phyloP scores from a whole-genome alignment of 2,329 filamentous ascomycete species.

The Pseudogymnoascus sp. region DNA sequence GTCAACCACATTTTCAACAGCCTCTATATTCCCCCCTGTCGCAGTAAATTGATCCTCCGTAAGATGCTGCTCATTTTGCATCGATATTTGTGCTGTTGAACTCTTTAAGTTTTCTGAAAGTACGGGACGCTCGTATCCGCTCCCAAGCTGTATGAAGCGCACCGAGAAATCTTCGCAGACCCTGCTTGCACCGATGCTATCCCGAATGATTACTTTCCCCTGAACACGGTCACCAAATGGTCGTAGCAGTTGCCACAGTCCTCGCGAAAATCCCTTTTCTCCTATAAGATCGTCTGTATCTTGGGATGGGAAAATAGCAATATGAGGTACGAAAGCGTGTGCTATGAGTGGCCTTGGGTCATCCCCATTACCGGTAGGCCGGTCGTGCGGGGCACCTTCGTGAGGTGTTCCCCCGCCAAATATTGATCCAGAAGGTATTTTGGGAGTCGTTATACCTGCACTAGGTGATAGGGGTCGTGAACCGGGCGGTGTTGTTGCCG shows the following conservation, averaged over 20 bases:
- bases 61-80: slow-evolving; percentile 16
- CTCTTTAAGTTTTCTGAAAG: not conserved
- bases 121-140: slow-evolving; percentile 42
- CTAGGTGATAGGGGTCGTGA: slow-evolving; percentile 61
- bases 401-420: slow-evolving; percentile 37
- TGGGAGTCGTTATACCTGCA: slow-evolving; percentile 49
- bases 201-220: slow-evolving; percentile 81
- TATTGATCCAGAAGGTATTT: slow-evolving; percentile 48
- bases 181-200: slow-evolving; percentile 77
- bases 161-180: slow-evolving; percentile 85
- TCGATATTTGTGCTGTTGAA: not conserved
- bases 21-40: slow-evolving; percentile 45
- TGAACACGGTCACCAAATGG: slow-evolving; percentile 84
- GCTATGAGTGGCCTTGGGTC: slow-evolving; percentile 61
- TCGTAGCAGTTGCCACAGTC: slow-evolving; percentile 74
- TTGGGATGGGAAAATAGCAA: slow-evolving; percentile 76
- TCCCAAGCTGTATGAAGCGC: slow-evolving; percentile 67
- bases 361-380: slow-evolving; percentile 19
- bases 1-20: slow-evolving; percentile 74
- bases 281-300: slow-evolving; percentile 74
- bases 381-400: slow-evolving; percentile 20
- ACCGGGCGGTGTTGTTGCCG: slow-evolving; percentile 58
- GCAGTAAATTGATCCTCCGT: not conserved
- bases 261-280: slow-evolving; percentile 75
- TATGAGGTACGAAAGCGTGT: slow-evolving; percentile 78